A percentile compares a stretch with the other conserved stretches of the same genome.
phyloP scores from a whole-genome alignment of 257 asterid species.

The Thymus quinquecostatus region DNA sequence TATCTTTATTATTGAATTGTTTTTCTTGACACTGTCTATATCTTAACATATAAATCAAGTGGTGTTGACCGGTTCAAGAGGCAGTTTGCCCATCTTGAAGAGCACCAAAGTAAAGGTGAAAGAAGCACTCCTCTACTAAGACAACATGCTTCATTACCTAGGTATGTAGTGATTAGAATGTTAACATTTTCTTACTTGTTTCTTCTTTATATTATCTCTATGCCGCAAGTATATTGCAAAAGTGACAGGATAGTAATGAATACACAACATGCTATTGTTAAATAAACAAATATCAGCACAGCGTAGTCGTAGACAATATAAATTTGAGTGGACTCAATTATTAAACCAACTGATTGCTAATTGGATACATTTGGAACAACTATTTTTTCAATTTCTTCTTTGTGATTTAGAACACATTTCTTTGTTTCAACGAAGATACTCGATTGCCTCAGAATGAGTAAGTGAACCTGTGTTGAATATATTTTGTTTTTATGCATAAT shows the following conservation, averaged over 20 bases:
- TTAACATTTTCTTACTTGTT: background rate
- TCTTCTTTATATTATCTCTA: background rate
- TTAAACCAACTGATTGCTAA: background rate
- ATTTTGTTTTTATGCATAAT: background rate
- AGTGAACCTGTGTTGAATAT: background rate
- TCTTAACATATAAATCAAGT: constrained; percentile 44
- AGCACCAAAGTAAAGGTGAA: constrained; percentile 81
- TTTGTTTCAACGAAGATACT: background rate
- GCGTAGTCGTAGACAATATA: background rate
- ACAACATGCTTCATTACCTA: constrained; percentile 90
- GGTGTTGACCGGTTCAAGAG: constrained; percentile 97
- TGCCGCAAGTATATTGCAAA: constrained; percentile 15
- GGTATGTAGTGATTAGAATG: constrained; percentile 48
- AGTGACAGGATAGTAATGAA: background rate
- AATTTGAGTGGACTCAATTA: background rate
- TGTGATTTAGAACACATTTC: background rate
- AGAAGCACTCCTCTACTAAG: constrained; percentile 72
- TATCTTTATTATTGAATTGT: background rate
- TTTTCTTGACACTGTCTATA: constrained; percentile 21
- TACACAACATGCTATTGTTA: background rate
- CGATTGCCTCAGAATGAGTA: background rate
- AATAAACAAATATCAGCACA: background rate
- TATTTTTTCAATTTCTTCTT: background rate
- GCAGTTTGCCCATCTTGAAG: constrained; percentile 97
- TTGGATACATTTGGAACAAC: background rate